phyloP scores from a whole-genome alignment of 2,329 filamentous ascomycete species.

The Epichloe coenophiala region DNA sequence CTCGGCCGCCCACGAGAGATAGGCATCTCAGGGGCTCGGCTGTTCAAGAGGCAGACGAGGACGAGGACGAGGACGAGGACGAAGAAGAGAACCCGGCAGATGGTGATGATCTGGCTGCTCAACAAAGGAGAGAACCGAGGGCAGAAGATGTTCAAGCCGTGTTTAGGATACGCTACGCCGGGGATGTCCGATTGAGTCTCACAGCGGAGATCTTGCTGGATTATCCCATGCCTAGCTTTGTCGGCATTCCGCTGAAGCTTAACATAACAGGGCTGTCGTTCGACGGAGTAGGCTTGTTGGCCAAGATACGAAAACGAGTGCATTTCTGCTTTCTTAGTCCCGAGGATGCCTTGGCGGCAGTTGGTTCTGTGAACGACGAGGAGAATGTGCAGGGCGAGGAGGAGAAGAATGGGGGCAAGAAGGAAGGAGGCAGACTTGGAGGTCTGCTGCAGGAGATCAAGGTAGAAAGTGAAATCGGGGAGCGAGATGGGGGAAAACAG shows the following conservation, averaged over 20 bases:
- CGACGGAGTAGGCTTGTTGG: conserved; percentile 84
- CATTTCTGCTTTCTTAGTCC: conserved; percentile 92
- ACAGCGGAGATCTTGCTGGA: conserved; percentile 93
- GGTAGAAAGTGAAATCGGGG: conserved; percentile 95
- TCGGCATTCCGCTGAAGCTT: conserved; percentile 84
- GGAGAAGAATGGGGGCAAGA: conserved; percentile 11
- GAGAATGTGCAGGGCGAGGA: conserved; percentile 11
- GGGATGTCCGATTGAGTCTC: conserved; percentile 74
- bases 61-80: conserved; percentile 19
- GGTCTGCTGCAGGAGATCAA: conserved; percentile 82
- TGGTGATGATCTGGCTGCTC: background rate
- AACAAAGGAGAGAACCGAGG: conserved; percentile 51
- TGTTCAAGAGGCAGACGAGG: conserved; percentile 23
- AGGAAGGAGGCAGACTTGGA: conserved; percentile 36
- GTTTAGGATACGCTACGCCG: conserved; percentile 78
- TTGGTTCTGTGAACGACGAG: conserved; percentile 35
- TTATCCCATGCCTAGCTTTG: conserved; percentile 97
- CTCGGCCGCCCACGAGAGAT: conserved; percentile 45
- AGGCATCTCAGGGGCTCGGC: conserved; percentile 23
- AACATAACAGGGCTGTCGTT: conserved; percentile 93
- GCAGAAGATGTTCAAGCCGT: conserved; percentile 87
- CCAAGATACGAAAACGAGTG: conserved; percentile 75
- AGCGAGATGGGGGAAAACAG: conserved; percentile 86
- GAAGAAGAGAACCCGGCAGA: conserved; percentile 15
- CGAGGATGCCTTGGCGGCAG: conserved; percentile 71